Conservation (phyloP, 208 protist genomes). For the Acanthamoeba sp. region DNA sequence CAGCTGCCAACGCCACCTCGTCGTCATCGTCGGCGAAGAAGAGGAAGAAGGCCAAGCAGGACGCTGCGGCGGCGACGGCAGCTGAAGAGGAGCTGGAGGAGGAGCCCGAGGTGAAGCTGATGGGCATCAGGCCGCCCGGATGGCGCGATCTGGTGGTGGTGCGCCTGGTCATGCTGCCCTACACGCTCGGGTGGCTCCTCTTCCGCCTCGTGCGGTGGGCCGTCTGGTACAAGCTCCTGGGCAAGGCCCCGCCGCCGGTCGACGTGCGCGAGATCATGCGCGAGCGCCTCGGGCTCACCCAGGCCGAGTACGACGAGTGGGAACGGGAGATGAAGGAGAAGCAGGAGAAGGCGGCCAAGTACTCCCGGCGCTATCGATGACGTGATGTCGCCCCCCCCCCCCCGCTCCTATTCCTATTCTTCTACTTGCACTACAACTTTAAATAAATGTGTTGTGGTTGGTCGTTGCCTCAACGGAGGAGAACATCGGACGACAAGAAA, state of each 20-base stretch:
- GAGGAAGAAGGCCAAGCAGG: slow-evolving; percentile 15
- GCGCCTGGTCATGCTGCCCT: slow-evolving; percentile 37
- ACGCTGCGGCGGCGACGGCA: neutral
- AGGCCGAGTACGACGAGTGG: slow-evolving; percentile 30
- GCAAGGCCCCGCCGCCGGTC: neutral
- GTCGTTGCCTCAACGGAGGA: neutral
- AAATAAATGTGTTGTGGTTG: too few relatives aligned
- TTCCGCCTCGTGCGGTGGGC: neutral
- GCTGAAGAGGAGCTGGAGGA: neutral
- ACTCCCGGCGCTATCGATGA: neutral
- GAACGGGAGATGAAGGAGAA: slow-evolving; percentile 52
- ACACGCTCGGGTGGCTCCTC: neutral
- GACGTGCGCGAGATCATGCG: neutral
- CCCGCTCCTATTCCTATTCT: too few relatives aligned
- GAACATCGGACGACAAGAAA: too few relatives aligned
- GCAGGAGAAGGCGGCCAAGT: slow-evolving; percentile 54
- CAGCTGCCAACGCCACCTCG: neutral
- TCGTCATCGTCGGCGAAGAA: neutral
- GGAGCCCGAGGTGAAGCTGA: slow-evolving; percentile 53
- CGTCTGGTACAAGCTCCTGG: slow-evolving; percentile 52
- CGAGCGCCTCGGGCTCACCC: neutral
- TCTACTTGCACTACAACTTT: too few relatives aligned
- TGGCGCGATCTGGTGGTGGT: slow-evolving; percentile 59
- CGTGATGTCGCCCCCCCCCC: too few relatives aligned
- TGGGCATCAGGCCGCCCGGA: slow-evolving; percentile 22